phyloP scores from a whole-genome alignment of 108 stramenopile species.

The Fragilaria crotonensis region DNA sequence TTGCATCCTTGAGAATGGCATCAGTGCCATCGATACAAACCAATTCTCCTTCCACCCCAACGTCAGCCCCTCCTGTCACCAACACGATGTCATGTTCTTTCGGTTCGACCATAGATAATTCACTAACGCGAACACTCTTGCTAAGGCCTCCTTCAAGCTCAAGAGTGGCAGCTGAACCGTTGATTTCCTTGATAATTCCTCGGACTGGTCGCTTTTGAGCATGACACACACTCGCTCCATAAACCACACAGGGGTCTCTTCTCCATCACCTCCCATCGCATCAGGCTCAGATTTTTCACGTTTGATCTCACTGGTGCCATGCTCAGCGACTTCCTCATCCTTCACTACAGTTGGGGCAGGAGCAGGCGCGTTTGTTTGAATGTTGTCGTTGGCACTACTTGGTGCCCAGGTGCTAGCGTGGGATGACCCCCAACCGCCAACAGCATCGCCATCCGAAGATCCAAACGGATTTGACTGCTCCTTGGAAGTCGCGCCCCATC shows the following conservation, averaged over 20 bases:
- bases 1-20: conserved; percentile 87
- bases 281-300: conserved; percentile 26
- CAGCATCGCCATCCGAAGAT: conserved; percentile 15
- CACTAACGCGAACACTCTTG: conserved; percentile 45
- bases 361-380: background rate
- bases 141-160: conserved; percentile 63
- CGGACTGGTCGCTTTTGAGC: conserved; percentile 42
- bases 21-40: conserved; percentile 89
- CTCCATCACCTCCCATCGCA: conserved; percentile 44
- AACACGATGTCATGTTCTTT: conserved; percentile 84
- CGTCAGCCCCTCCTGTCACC: conserved; percentile 82
- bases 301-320: conserved; percentile 24
- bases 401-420: conserved; percentile 49
- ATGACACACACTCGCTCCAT: conserved; percentile 89
- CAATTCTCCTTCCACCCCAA: conserved; percentile 83
- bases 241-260: conserved; percentile 83
- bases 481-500: conserved; percentile 19
- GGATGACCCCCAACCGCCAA: conserved; percentile 51
- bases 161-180: conserved; percentile 59
- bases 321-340: background rate
- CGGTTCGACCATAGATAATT: conserved; percentile 68
- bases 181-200: conserved; percentile 83
- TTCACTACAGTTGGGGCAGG: conserved; percentile 1
- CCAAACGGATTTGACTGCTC: conserved; percentile 25
- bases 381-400: conserved; percentile 2